A percentile compares a stretch with the other conserved stretches of the same genome.
Evolutionary conservation across 495 filamentous ascomycete genomes (phyloP).

Genomic region (Sabuloglossum arenarium): DNA sequence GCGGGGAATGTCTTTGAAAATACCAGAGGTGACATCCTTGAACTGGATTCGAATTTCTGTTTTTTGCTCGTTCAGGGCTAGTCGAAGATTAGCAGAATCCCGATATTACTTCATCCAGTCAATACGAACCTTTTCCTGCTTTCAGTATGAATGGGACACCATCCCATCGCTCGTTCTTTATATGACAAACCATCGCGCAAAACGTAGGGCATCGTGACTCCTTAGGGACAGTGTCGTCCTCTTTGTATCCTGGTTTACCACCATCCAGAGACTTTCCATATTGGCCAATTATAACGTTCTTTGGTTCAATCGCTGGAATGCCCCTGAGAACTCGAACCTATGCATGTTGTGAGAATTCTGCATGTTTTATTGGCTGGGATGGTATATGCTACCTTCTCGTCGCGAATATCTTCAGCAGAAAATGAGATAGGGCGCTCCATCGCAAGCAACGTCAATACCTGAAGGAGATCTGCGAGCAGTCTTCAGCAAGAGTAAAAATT

Average conservation of each 20-base stretch:
- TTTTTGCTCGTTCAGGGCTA: conserved; percentile 86
- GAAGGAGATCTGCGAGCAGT: conserved; percentile 46
- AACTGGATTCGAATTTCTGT: conserved; percentile 99
- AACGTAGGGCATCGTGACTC: conserved; percentile 96
- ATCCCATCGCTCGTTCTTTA: conserved; percentile 99
- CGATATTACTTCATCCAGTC: background rate
- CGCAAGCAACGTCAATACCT: conserved; percentile 85
- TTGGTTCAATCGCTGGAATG: conserved; percentile 91
- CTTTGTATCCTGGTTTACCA: conserved; percentile 93
- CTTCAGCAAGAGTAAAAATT: background rate
- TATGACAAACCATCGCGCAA: conserved; percentile 88
- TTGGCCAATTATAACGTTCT: conserved; percentile 99
- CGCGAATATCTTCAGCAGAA: conserved; percentile 93
- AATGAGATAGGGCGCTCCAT: conserved; percentile 99
- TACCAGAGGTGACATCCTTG: conserved; percentile 95
- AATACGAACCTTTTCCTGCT: conserved; percentile 66
- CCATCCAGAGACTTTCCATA: conserved; percentile 94
- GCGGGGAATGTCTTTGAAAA: conserved; percentile 98
- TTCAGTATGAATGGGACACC: conserved; percentile 99
- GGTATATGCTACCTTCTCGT: conserved; percentile 64
- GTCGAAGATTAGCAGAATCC: background rate
- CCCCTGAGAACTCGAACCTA: conserved; percentile 67
- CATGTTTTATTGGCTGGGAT: background rate
- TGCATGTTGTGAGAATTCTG: background rate
- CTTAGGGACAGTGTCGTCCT: conserved; percentile 96